These are phyloP conservation scores for Colletotrichum coccodes DNA, from an alignment of 2,329 filamentous ascomycete genomes.

Conservation along the genomic window DNA sequence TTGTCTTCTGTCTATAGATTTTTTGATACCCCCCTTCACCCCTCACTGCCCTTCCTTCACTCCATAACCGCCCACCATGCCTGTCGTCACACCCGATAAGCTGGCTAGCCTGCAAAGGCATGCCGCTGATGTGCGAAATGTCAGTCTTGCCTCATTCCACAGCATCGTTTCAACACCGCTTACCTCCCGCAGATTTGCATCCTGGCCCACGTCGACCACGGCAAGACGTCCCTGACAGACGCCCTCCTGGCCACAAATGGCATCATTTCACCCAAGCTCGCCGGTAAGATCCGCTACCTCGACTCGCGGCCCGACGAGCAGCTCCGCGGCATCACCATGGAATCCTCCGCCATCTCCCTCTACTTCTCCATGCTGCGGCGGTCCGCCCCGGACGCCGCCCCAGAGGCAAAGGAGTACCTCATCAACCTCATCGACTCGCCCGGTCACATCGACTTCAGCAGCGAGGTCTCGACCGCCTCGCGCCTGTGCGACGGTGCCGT, in stretches of 20 bases:
- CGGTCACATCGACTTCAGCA: conserved; percentile 98
- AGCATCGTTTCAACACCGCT: conserved; percentile 33
- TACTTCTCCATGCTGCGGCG: conserved; percentile 93
- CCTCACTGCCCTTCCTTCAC: not conserved
- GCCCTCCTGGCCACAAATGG: conserved; percentile 97
- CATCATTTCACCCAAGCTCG: conserved; percentile 97
- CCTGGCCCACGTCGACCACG: conserved; percentile 96
- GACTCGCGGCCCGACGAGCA: conserved; percentile 98
- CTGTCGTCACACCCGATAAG: conserved; percentile 90
- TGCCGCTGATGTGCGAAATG: conserved; percentile 91
- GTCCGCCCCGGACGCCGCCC: conserved; percentile 71
- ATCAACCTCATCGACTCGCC: conserved; percentile 98
- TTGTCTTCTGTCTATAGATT: conserved; percentile 28
- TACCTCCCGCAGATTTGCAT: conserved; percentile 80
- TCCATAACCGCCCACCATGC: conserved; percentile 67
- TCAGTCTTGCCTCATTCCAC: conserved; percentile 54
- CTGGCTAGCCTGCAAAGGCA: conserved; percentile 90
- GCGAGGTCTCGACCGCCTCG: conserved; percentile 95
- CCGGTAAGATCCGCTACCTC: conserved; percentile 96
- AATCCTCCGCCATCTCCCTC: conserved; percentile 96
- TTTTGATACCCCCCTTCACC: conserved; percentile 26
- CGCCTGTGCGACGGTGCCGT: conserved; percentile 94
- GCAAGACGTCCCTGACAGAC: conserved; percentile 97
- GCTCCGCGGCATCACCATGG: conserved; percentile 98
- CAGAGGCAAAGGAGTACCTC: conserved; percentile 87